Base-by-base conservation (phyloP, 176 grass and related monocot genomes). In the Raddia distichophylla region DNA sequence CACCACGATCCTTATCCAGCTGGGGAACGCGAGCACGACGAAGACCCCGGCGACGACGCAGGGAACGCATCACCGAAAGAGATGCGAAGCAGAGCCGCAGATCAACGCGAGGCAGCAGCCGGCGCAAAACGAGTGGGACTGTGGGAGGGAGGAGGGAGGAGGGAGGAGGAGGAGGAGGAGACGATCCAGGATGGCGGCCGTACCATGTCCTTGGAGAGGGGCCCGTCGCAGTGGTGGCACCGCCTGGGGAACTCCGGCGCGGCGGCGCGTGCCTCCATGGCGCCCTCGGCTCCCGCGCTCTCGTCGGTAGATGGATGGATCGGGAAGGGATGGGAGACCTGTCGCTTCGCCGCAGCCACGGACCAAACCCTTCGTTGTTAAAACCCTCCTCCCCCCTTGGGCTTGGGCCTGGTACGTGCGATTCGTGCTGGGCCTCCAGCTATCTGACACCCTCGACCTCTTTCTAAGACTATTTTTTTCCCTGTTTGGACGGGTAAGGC, bases 151-250 rank as follows among this genome's bases (percentile, higher is more conserved):
- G 27, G 27, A 27, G 27, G 27, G 27, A 27, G 27, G 27, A 27
- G 27, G 27, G 27, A 27, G 27, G 27, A 27, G 27, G 15, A 43
- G 9, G 16, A 6, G 40, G 77, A 58, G 73, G 6, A 65, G 2
- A 60, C 52, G 78, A 69, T 51, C 3, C 0, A 58, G 8, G 11
- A 10, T 19, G 10, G 56, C 2, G 49, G 48, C 5, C 19, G 67
- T 91, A 97, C 92, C 92, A 91, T 93, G 69, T 98, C 88, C 85
- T 91, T 94, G 57, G 92, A 98, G 72, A 98, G 92, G 59, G 95
- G 92, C 1, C 92, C 92, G 0, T 77, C 78, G 75, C 92, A 93
- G 81, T 92, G 95, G 52, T 69, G 78, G 69, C 90, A 93, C 62
- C 83, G 61, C 19, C 42, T 46, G 1, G 79, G 79, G 44, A 87